Base-by-base conservation (phyloP, 306 rosid genomes). In the Trichosanthes truncata region DNA sequence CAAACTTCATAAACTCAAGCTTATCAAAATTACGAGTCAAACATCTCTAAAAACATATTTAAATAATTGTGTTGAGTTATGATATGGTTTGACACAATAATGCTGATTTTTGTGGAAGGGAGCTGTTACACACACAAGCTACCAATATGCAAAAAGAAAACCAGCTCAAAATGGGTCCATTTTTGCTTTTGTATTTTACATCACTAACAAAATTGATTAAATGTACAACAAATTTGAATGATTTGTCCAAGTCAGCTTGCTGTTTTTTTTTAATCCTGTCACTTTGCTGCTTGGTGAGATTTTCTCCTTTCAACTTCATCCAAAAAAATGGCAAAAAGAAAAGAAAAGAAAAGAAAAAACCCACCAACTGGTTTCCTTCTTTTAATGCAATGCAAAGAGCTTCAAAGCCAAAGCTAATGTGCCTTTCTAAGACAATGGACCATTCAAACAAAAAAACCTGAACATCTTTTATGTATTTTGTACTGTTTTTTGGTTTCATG, bases 321-420 rank as follows among this genome's bases (percentile, higher is more conserved):
- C 81, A 88, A 83, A 87, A 31, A 6, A 29, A 11, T 25, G 4
- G 1, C n/a, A 63, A 65, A 33, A 15, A 14, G 31, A 57, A 11
- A 25, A 59, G 10, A 4, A 13, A 29, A 31, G 11, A 48, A 11
- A 12, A 4, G 3, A 36, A 20, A 67, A 38, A 67, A 65, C 85
- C 87, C 88, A 88, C 84, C 85, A 85, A 85, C 79, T 79, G 83
- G 33, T 84, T 89, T 84, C 38, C 92, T 85, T 84, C 92, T 89
- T 91, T 94, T 89, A 67, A 94, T 87, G 97, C 91, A 92, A 80
- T 83, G 84, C 83, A 87, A 88, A 93, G 89, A 87, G 88, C 86
- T 49, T 84, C 77, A 89, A 91, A 81, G 85, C 89, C 80, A 87
- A 85, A 84, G 81, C 85, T 80, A 85, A 81, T 76, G 78, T 84